These are phyloP conservation scores for Ceratocystis smalleyi DNA, from an alignment of 2,329 filamentous ascomycete genomes.

Conservation along the genomic window DNA sequence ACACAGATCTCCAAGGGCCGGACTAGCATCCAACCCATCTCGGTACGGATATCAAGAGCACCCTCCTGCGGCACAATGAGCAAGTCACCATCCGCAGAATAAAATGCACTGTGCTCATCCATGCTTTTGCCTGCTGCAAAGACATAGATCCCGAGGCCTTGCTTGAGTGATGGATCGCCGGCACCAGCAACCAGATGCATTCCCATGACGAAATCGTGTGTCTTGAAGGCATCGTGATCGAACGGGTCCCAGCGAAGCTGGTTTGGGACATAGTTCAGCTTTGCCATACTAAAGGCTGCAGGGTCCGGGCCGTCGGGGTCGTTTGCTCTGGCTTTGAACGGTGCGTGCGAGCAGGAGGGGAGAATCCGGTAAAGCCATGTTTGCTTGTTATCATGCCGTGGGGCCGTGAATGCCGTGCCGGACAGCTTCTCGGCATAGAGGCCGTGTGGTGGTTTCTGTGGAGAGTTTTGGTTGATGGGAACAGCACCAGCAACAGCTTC, in stretches of 20 bases:
- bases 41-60: slow-evolving; percentile 54
- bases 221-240: slow-evolving; percentile 44
- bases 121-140: slow-evolving; percentile 63
- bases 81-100: slow-evolving; percentile 65
- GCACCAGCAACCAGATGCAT: slow-evolving; percentile 60
- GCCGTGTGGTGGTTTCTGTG: slow-evolving; percentile 62
- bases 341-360: slow-evolving; percentile 46
- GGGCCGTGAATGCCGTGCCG: slow-evolving; percentile 56
- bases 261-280: slow-evolving; percentile 61
- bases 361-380: slow-evolving; percentile 58
- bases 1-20: slow-evolving; percentile 59
- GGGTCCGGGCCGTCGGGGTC: slow-evolving; percentile 17
- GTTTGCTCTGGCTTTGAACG: slow-evolving; percentile 34
- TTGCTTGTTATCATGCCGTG: slow-evolving; percentile 52
- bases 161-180: slow-evolving; percentile 59
- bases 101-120: slow-evolving; percentile 53
- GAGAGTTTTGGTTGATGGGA: slow-evolving; percentile 63
- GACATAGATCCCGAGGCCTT: slow-evolving; percentile 58
- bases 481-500: slow-evolving; percentile 62
- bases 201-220: slow-evolving; percentile 33
- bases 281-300: slow-evolving; percentile 22
- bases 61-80: slow-evolving; percentile 58
- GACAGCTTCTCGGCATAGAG: slow-evolving; percentile 72
- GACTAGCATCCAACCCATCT: slow-evolving; percentile 52
- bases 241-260: slow-evolving; percentile 69